phyloP scores from a whole-genome alignment of 2,329 filamentous ascomycete genomes.

The Exophiala aquamarina region DNA sequence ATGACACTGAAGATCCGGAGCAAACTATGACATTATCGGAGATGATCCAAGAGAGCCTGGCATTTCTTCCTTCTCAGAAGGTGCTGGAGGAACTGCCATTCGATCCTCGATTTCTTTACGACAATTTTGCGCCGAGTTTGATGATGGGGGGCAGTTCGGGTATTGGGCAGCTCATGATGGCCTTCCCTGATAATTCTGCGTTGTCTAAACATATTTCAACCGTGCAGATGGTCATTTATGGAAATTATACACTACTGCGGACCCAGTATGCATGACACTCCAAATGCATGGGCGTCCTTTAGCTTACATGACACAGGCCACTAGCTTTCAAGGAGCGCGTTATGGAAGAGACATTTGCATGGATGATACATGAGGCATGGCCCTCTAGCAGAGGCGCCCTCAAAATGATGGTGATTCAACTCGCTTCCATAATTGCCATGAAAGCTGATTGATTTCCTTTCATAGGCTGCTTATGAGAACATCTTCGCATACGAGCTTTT shows the following conservation, averaged over 20 bases:
- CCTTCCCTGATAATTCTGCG: background rate
- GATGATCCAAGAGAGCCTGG: background rate
- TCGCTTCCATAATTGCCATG: background rate
- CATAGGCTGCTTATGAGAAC: constrained; percentile 9
- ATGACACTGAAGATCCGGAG: background rate
- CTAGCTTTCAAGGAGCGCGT: constrained; percentile 3
- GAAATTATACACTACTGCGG: background rate
- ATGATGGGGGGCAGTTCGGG: background rate
- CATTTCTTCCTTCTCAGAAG: background rate
- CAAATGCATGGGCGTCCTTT: no score
- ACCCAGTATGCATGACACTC: background rate
- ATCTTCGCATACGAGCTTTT: constrained; percentile 13
- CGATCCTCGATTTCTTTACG: background rate
- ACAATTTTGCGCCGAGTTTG: background rate
- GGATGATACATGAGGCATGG: constrained; percentile 13
- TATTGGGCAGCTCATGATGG: background rate
- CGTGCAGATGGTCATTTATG: background rate
- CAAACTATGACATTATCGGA: background rate
- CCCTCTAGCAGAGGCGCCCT: constrained; percentile 7
- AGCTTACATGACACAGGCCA: background rate
- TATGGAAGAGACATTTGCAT: constrained; percentile 9
- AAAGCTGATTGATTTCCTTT: background rate
- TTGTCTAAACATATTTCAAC: constrained; percentile 1
- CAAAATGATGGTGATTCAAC: constrained; percentile 6
- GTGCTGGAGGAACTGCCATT: background rate